These are phyloP conservation scores for Melaleuca alternifolia DNA, from an alignment of 345 rosid species.

Conservation along the genomic window DNA sequence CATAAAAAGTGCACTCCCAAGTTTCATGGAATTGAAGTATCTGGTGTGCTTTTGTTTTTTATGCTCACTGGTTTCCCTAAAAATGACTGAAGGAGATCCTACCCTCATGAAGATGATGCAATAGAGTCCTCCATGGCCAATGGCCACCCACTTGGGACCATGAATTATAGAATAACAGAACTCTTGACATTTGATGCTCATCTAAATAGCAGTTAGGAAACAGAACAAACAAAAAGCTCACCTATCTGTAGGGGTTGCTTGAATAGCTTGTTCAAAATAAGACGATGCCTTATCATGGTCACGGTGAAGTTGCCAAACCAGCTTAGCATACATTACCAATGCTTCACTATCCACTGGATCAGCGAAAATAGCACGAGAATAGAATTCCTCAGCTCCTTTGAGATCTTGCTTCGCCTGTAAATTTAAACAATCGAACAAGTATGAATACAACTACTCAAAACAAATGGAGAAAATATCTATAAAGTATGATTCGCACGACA, in stretches of 20 bases:
- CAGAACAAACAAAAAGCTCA: neutral
- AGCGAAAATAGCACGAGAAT: constrained; percentile 25
- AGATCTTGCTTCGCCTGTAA: constrained; percentile 39
- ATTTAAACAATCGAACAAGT: neutral
- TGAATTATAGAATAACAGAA: neutral
- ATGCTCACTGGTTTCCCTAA: neutral
- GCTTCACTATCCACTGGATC: constrained; percentile 57
- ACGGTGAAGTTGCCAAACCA: constrained; percentile 49
- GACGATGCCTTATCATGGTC: constrained; percentile 49
- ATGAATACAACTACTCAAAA: neutral
- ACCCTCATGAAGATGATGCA: neutral
- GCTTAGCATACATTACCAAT: constrained; percentile 48
- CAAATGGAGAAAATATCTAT: neutral
- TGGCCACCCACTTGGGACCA: neutral
- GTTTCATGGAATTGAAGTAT: neutral
- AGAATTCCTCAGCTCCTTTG: constrained; percentile 28
- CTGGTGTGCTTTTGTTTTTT: neutral
- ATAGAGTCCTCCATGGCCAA: neutral
- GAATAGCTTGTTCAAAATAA: constrained; percentile 52
- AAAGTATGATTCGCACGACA: neutral
- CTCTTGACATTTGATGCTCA: neutral
- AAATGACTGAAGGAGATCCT: neutral
- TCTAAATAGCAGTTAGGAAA: neutral
- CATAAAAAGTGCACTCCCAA: neutral
- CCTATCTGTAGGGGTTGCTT: constrained; percentile 62